These are phyloP conservation scores for Pseudogymnoascus sp. DNA, from an alignment of 2,329 filamentous ascomycete species.

Conservation along the genomic window DNA sequence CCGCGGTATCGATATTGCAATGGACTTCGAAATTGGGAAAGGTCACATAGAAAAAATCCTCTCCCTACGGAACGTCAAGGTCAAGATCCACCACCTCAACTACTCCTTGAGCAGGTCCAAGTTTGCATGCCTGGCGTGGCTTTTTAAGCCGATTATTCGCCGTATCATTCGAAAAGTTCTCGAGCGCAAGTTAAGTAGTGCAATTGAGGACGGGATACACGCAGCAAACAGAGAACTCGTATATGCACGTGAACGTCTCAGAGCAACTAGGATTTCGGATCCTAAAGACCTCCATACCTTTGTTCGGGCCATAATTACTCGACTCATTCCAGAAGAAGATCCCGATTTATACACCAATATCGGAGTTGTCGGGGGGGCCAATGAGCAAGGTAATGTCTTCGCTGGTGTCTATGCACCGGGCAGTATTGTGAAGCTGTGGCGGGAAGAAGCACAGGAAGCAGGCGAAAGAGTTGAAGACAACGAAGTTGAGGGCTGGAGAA, in stretches of 20 bases:
- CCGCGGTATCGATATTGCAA: slow-evolving; percentile 74
- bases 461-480: slow-evolving; percentile 69
- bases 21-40: slow-evolving; percentile 77
- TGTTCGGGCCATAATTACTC: slow-evolving; percentile 69
- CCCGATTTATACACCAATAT: slow-evolving; percentile 69
- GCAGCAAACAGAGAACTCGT: slow-evolving; percentile 77
- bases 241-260: slow-evolving; percentile 76
- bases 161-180: slow-evolving; percentile 73
- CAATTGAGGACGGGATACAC: slow-evolving; percentile 63
- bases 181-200: slow-evolving; percentile 67
- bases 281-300: slow-evolving; percentile 77
- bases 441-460: slow-evolving; percentile 66
- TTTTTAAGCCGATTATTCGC: slow-evolving; percentile 75
- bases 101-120: slow-evolving; percentile 70
- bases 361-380: slow-evolving; percentile 53
- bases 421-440: slow-evolving; percentile 83
- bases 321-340: slow-evolving; percentile 64
- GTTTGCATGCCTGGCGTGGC: slow-evolving; percentile 70
- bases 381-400: slow-evolving; percentile 59
- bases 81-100: slow-evolving; percentile 78
- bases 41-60: slow-evolving; percentile 76
- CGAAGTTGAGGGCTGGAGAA: slow-evolving; percentile 57
- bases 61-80: slow-evolving; percentile 65
- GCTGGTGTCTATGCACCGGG: slow-evolving; percentile 80
- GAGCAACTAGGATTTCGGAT: slow-evolving; percentile 75